phyloP scores from a whole-genome alignment of 208 protist genomes.

The Leptomonas pyrrhocoris region DNA sequence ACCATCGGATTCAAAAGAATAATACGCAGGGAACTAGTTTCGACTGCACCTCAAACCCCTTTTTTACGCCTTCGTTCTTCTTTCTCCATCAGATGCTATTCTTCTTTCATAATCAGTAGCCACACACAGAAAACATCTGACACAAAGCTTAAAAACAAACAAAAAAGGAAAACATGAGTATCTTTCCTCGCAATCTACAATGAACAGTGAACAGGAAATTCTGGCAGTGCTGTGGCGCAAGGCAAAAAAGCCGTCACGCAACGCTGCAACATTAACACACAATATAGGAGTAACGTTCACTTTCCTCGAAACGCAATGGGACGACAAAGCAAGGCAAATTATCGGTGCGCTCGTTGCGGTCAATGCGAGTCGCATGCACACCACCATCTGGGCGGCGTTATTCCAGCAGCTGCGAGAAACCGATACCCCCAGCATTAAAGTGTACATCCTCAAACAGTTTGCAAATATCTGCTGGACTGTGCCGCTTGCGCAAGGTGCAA shows the following conservation, averaged over 20 bases:
- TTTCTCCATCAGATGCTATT: too few species aligned
- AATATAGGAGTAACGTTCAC: conserved; percentile 19
- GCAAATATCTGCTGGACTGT: conserved; percentile 43
- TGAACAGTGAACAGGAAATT: conserved; percentile 17
- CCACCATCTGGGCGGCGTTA: conserved; percentile 59
- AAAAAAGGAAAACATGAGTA: neutral
- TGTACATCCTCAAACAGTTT: conserved; percentile 57
- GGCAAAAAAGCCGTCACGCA: conserved; percentile 22
- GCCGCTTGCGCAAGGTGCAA: conserved; percentile 34
- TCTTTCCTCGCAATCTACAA: neutral
- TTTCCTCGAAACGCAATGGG: conserved; percentile 32
- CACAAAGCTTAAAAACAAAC: neutral
- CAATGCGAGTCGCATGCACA: conserved; percentile 31
- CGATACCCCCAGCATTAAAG: conserved; percentile 21
- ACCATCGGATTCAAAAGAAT: too few species aligned
- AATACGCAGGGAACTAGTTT: too few species aligned
- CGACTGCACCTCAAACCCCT: too few species aligned
- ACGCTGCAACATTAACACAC: conserved; percentile 30
- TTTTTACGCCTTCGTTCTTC: too few species aligned
- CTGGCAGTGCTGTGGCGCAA: conserved; percentile 5
- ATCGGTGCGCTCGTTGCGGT: conserved; percentile 31
- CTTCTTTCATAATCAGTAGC: too few species aligned
- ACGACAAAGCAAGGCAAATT: conserved; percentile 26
- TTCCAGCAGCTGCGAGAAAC: conserved; percentile 51
- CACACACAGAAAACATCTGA: too few species aligned